Conservation (phyloP, 163 green algal species). For the Scenedesmus sp. region DNA sequence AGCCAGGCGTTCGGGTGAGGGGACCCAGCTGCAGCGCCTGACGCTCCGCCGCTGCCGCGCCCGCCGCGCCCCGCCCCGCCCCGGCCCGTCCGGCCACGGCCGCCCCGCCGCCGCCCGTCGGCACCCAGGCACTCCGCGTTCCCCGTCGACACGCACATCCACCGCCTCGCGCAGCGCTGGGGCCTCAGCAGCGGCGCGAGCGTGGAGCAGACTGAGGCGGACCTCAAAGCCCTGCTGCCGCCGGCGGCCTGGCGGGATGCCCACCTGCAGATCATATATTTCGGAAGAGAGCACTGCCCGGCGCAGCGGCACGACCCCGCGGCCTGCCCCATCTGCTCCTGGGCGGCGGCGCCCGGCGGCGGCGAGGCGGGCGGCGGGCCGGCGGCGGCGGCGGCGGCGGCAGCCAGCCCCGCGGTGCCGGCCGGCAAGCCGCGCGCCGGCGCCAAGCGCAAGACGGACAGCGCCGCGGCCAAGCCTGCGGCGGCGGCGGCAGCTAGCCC, state of each 20-base stretch:
- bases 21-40: not conserved
- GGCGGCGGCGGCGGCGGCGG: no score
- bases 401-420: no score
- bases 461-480: no score
- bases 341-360: conserved; percentile 56
- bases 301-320: conserved; percentile 74
- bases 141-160: conserved; percentile 94
- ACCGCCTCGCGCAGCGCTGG: conserved; percentile 56
- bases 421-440: no score
- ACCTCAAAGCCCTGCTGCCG: conserved; percentile 79
- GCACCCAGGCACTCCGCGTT: conserved; percentile 69
- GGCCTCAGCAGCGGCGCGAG: conserved; percentile 36
- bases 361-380: no score
- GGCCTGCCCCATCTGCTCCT: conserved; percentile 84
- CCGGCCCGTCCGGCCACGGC: no score
- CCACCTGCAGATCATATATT: conserved; percentile 86
- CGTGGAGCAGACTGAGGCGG: conserved; percentile 62
- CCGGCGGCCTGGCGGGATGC: conserved; percentile 56
- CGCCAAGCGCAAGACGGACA: no score
- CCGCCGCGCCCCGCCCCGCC: no score
- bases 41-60: no score
- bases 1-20: conserved; percentile 64
- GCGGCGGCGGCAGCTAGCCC: no score
- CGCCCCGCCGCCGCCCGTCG: not conserved
- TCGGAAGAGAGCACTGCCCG: conserved; percentile 85